Evolutionary conservation across 1,284 basidiomycete genomes (phyloP), one percentile per base, ranked within the genome.

Genomic region (Neonothopanus nambi): DNA sequence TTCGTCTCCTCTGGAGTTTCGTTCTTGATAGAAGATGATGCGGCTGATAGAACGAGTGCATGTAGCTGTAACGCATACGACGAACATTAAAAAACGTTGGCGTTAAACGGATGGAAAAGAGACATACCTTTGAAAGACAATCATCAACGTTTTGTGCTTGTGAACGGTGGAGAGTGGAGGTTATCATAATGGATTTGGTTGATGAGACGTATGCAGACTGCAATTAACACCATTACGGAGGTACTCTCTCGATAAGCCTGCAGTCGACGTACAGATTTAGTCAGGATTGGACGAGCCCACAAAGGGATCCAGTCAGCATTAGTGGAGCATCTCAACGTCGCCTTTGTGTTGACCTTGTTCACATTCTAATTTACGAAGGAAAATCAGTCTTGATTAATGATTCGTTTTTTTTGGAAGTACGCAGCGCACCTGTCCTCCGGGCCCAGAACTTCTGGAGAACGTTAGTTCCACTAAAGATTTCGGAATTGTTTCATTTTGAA

Each of bases 281-380:
- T 72, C 28, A 91, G 59, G 12, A 64, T 64, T n/a, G 76, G 69
- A 42, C 67, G 68, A 1, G 85, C 80, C 89, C 89, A 91, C 2
- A 61, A 52, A 9, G 89, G 89, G 54, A 91, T 85, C 88, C 87
- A 91, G 0, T 68, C 48, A 1, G 78, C 71, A 45, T 80, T 70
- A 11, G 88, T 50, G 4, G 74, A 64, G 62, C 84, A 87, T 35
- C 84, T 75, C 11, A 85, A 60, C 0, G 81, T 84, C 0, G 80
- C 86, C 64, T 91, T 91, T 9, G 89, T 91, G 56, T 89, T 89
- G 21, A 91, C 79, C 68, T 90, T 91, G 64, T 91, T 91, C 39
- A 91, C 89, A 58, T 91, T 89, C 88, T 91, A 59, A 17, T n/a
- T 24, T 41, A 13, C 13, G 13, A 43, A n/a, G 37, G 30, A 48